phyloP scores from a whole-genome alignment of 306 rosid species.

The Morella rubra region DNA sequence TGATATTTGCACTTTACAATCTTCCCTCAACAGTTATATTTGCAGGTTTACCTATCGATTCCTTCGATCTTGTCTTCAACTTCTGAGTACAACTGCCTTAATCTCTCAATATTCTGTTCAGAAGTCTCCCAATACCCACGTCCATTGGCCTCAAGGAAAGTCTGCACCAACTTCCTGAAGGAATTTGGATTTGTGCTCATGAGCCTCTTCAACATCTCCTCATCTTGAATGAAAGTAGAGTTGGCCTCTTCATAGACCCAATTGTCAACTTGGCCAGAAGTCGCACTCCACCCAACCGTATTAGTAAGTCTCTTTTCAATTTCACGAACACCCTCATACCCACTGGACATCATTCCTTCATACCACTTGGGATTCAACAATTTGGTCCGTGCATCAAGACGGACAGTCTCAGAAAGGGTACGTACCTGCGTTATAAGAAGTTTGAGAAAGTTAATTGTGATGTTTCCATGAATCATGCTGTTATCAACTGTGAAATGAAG shows the following conservation, averaged over 20 bases:
- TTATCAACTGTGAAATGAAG: background rate
- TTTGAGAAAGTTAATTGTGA: slow-evolving; percentile 13
- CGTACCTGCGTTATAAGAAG: slow-evolving; percentile 64
- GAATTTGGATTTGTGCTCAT: slow-evolving; percentile 94
- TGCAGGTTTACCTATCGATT: slow-evolving; percentile 59
- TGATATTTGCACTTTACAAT: slow-evolving; percentile 31
- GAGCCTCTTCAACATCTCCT: slow-evolving; percentile 84
- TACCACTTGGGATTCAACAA: slow-evolving; percentile 98
- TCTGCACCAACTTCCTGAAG: slow-evolving; percentile 86
- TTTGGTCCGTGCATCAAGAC: slow-evolving; percentile 97
- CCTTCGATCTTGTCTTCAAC: slow-evolving; percentile 99
- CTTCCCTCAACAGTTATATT: slow-evolving; percentile 14
- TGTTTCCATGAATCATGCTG: background rate
- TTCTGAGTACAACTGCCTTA: slow-evolving; percentile 79
- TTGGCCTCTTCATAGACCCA: slow-evolving; percentile 99
- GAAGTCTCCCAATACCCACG: slow-evolving; percentile 98
- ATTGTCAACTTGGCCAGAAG: slow-evolving; percentile 98
- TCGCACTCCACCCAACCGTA: slow-evolving; percentile 99
- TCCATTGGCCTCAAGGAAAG: slow-evolving; percentile 95
- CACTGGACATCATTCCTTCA: slow-evolving; percentile 92
- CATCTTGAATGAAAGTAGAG: slow-evolving; percentile 86
- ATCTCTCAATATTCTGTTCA: slow-evolving; percentile 72
- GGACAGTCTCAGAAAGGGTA: slow-evolving; percentile 85
- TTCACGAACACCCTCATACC: slow-evolving; percentile 95
- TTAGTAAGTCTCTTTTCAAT: slow-evolving; percentile 94